Percentiles rank a stretch among this genome's conserved stretches.
Evolutionary conservation across 208 protist genomes (phyloP).

Genomic region (Acanthamoeba pearcei): DNA sequence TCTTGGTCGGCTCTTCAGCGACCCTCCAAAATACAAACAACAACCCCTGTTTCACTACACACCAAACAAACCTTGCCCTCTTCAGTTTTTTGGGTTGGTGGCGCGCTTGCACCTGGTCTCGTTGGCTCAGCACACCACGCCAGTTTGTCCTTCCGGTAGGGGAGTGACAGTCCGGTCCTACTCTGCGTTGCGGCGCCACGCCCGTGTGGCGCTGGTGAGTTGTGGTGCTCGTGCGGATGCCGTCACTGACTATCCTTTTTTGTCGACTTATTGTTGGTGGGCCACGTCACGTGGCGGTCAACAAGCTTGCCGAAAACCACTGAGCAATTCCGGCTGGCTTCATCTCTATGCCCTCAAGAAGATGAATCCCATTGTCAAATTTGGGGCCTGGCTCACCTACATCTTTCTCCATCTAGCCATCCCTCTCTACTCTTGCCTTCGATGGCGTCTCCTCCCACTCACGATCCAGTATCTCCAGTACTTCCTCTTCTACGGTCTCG

Average conservation of each 20-base stretch:
- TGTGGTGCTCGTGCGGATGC: no score
- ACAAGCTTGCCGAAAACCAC: background rate
- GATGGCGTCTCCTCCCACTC: constrained; percentile 23
- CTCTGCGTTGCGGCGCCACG: no score
- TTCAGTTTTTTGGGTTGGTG: background rate
- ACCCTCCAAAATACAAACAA: background rate
- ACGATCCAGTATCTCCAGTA: background rate
- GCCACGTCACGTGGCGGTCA: no score
- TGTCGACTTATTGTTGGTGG: no score
- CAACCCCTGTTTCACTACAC: background rate
- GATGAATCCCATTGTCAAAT: background rate
- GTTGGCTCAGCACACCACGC: no score
- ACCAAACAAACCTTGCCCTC: background rate
- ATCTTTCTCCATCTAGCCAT: background rate
- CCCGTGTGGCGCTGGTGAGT: no score
- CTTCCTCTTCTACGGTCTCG: constrained; percentile 39
- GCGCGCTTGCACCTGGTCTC: no score
- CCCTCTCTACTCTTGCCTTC: constrained; percentile 24
- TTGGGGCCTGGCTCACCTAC: constrained; percentile 21
- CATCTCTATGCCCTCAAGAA: background rate
- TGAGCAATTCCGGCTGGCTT: background rate
- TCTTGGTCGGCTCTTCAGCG: background rate
- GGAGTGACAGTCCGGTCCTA: no score
- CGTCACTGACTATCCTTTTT: no score
- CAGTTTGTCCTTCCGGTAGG: no score